Percentiles rank a stretch among this genome's conserved stretches.
These are phyloP conservation scores for Podospora pseudocomata DNA, from an alignment of 495 filamentous ascomycete species.

Conservation along the genomic window DNA sequence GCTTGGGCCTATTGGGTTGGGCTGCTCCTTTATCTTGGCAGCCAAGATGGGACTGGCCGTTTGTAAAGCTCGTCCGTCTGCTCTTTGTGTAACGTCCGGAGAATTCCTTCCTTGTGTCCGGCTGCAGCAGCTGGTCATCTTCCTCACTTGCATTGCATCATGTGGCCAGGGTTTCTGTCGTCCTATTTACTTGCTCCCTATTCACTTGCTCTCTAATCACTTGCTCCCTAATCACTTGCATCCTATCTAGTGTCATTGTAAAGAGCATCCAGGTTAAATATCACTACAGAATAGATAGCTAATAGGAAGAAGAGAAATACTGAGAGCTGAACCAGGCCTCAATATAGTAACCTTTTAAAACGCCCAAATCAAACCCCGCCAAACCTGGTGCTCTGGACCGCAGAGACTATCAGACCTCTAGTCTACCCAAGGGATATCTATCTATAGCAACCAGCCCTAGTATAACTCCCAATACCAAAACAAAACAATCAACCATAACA, in stretches of 20 bases:
- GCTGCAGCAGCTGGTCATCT: background rate
- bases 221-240: background rate
- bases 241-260: background rate
- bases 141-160: background rate
- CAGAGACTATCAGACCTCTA: background rate
- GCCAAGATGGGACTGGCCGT: background rate
- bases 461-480: background rate
- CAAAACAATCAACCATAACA: background rate
- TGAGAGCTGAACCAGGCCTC: background rate
- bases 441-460: background rate
- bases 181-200: background rate
- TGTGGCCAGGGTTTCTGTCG: background rate
- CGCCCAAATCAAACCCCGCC: background rate
- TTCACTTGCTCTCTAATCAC: background rate
- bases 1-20: background rate
- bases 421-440: background rate
- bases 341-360: background rate
- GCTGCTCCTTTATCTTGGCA: background rate
- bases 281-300: background rate
- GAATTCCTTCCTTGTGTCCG: conserved; percentile 7
- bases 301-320: background rate
- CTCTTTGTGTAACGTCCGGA: conserved; percentile 1
- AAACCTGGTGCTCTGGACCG: background rate
- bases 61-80: background rate
- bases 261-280: too few relatives aligned